Evolutionary conservation across 257 asterid species (phyloP), one percentile per base, ranked within the genome.

Genomic region (Eucommia ulmoides): DNA sequence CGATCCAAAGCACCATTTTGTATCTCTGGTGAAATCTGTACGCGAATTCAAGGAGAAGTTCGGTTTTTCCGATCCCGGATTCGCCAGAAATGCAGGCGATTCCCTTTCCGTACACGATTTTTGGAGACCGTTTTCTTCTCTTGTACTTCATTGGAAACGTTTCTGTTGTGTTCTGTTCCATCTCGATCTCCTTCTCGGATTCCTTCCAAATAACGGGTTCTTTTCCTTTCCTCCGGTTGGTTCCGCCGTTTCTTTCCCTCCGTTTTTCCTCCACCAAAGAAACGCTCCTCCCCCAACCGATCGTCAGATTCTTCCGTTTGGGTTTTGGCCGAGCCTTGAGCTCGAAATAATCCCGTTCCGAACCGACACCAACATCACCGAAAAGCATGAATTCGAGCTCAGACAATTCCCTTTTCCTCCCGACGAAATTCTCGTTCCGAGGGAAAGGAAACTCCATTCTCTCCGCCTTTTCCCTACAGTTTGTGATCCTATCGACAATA

Each of bases 61-160:
- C 94, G 1, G 96, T 78, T 64, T 86, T 86, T 53, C 96, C 96
- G 19, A 86, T 80, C 6, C 96, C 94, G 0, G 93, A 58, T 11
- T 86, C 96, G 22, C 96, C 94, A 0, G 94, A 74, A 21, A 86
- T 76, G 53, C 89, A 75, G 15, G 94, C 87, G 24, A 86, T 83
- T 41, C 96, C 96, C 68, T 82, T 86, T 1, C 96, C 93, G 21
- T 82, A 82, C 3, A 72, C 76, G 19, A 76, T 69, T 68, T 76
- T 82, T 63, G 45, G 62, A 19, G 86, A 65, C 62, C 81, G 71
- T 62, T 50, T 66, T 59, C 95, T 79, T 77, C 79, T 58, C 20
- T 62, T 69, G 19, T 63, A 72, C 73, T 67, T 85, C 44, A 65
- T 71, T 5, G 51, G 48, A 46, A 64, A 65, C 71, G 64, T 72